Conservation (phyloP, 2,329 filamentous ascomycete genomes). For the Boeremia exigua region DNA sequence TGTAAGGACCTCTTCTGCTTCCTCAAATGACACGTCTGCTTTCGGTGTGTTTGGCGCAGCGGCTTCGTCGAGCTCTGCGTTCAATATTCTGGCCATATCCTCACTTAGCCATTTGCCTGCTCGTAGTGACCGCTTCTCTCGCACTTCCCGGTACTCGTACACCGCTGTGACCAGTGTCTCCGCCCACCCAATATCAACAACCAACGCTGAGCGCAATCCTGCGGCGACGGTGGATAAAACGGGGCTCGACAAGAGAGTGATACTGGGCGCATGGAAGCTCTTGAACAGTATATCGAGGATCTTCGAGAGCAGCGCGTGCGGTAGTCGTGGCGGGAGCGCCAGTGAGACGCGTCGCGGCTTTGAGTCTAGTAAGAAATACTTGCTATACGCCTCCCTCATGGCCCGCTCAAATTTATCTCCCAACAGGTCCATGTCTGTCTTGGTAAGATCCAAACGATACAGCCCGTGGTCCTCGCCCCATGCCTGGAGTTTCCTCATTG, state of each 20-base stretch:
- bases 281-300: constrained; percentile 80
- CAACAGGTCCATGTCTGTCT: constrained; percentile 77
- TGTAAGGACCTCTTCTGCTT: constrained; percentile 79
- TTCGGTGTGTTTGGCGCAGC: constrained; percentile 32
- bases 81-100: constrained; percentile 70
- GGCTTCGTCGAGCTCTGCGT: constrained; percentile 50
- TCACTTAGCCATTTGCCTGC: constrained; percentile 75
- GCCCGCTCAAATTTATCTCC: constrained; percentile 86
- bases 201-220: constrained; percentile 81
- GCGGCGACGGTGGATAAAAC: constrained; percentile 78
- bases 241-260: constrained; percentile 80
- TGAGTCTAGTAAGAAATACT: constrained; percentile 74
- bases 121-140: constrained; percentile 71
- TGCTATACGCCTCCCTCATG: constrained; percentile 80
- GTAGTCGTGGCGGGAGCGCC: constrained; percentile 77
- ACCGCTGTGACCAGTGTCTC: constrained; percentile 86
- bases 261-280: constrained; percentile 77
- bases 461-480: constrained; percentile 75
- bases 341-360: constrained; percentile 77
- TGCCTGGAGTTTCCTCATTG: constrained; percentile 50
- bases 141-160: constrained; percentile 88
- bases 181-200: constrained; percentile 91
- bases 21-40: constrained; percentile 64
- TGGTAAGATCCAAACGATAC: constrained; percentile 77
- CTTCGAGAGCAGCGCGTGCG: constrained; percentile 77